phyloP scores from a whole-genome alignment of 129 eudicot species.

The Ambrosia trifida region DNA sequence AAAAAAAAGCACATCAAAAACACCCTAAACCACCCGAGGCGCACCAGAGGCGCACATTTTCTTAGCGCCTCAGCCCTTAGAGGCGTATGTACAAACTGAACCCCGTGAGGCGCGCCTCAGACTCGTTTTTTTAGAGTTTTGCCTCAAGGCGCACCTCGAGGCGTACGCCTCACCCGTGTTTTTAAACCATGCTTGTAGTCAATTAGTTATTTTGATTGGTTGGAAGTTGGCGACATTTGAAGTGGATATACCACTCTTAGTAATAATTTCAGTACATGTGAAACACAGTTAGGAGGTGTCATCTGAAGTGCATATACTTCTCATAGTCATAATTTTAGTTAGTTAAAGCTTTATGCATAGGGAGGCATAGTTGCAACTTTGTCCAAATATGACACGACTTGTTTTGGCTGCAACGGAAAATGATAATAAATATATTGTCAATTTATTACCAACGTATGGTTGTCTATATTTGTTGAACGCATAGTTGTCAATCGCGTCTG shows the following conservation, averaged over 20 bases:
- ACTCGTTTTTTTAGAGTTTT: too few relatives aligned
- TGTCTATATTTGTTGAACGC: neutral
- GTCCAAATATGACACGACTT: neutral
- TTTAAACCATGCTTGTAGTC: too few relatives aligned
- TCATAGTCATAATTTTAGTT: neutral
- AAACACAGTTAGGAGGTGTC: slow-evolving; percentile 1
- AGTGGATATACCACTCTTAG: slow-evolving; percentile 8
- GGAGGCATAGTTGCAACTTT: neutral
- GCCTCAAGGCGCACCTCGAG: too few relatives aligned
- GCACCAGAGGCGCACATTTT: too few relatives aligned
- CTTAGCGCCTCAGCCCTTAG: too few relatives aligned
- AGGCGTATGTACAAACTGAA: too few relatives aligned
- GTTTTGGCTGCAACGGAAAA: neutral
- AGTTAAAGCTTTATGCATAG: neutral
- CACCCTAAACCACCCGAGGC: too few relatives aligned
- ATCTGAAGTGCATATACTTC: neutral
- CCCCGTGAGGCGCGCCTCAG: too few relatives aligned
- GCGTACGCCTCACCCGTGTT: too few relatives aligned
- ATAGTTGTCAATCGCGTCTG: too few relatives aligned
- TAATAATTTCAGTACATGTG: slow-evolving; percentile 1
- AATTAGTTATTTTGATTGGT: slow-evolving; percentile 10
- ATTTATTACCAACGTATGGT: slow-evolving; percentile 3
- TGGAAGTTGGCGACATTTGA: slow-evolving; percentile 6
- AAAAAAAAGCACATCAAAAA: too few relatives aligned
- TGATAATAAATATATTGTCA: neutral